phyloP scores from a whole-genome alignment of 1,284 basidiomycete genomes.

The Cystobasidiaceae sp. region DNA sequence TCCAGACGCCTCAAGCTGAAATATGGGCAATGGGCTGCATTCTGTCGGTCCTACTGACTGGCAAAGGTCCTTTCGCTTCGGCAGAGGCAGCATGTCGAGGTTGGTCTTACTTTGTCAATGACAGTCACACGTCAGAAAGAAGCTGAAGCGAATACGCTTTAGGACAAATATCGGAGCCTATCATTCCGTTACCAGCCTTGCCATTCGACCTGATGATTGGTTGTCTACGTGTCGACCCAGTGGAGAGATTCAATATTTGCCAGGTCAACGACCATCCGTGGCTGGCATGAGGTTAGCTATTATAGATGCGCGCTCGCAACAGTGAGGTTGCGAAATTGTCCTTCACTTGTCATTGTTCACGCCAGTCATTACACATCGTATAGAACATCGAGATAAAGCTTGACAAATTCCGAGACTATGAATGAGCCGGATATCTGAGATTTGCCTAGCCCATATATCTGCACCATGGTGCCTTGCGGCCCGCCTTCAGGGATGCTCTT shows the following conservation, averaged over 20 bases:
- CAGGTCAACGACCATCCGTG: constrained; percentile 72
- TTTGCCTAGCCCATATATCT: constrained; percentile 27
- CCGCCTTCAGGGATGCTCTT: constrained; percentile 45
- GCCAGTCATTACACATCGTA: constrained; percentile 7
- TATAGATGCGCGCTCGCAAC: background rate
- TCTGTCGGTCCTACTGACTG: constrained; percentile 76
- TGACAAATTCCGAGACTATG: constrained; percentile 24
- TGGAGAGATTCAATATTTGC: constrained; percentile 60
- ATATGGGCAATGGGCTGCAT: constrained; percentile 88
- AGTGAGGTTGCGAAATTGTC: background rate
- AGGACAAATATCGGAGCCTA: constrained; percentile 44
- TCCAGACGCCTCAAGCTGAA: constrained; percentile 68
- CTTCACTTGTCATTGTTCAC: background rate
- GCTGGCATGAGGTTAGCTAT: constrained; percentile 48
- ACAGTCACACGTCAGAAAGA: no score
- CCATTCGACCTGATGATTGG: constrained; percentile 59
- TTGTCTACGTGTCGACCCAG: constrained; percentile 69
- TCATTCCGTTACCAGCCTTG: constrained; percentile 43
- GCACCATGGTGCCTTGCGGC: constrained; percentile 19
- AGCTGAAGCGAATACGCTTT: no score
- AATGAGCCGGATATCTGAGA: constrained; percentile 22
- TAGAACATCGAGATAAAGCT: constrained; percentile 29
- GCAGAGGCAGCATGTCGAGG: constrained; percentile 50
- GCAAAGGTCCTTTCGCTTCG: constrained; percentile 74
- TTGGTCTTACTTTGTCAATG: background rate